These are phyloP conservation scores for Cladophialophora psammophila DNA, from an alignment of 2,329 filamentous ascomycete species.

Conservation along the genomic window DNA sequence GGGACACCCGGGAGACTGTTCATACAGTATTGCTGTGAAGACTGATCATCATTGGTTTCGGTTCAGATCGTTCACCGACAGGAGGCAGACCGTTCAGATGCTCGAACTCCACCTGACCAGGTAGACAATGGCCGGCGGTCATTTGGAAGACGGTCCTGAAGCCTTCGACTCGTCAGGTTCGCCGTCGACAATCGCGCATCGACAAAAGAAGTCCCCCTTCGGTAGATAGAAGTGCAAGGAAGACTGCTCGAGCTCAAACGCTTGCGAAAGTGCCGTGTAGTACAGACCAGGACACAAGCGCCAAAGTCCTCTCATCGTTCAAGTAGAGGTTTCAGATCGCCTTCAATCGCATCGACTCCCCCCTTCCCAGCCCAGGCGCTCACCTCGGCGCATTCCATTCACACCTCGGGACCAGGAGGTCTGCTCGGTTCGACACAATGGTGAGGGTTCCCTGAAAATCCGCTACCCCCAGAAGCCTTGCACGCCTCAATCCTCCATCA, in stretches of 20 bases:
- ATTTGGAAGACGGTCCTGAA: background rate
- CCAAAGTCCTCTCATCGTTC: background rate
- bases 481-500: background rate
- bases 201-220: background rate
- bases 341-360: background rate
- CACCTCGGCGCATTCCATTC: background rate
- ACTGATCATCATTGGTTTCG: background rate
- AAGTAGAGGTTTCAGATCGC: background rate
- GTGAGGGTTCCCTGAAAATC: background rate
- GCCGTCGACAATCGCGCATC: background rate
- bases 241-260: background rate
- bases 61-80: background rate
- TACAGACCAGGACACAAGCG: background rate
- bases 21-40: no score
- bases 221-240: background rate
- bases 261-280: background rate
- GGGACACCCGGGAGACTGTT: no score
- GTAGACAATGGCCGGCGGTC: background rate
- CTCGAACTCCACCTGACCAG: background rate
- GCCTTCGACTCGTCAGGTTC: background rate
- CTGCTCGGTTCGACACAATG: background rate
- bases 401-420: background rate
- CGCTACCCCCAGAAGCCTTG: conserved; percentile 4
- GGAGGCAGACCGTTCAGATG: background rate
- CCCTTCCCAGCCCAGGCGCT: background rate